Evolutionary conservation across 331 rosid genomes (phyloP).

Genomic region (Prunus yedoensis): DNA sequence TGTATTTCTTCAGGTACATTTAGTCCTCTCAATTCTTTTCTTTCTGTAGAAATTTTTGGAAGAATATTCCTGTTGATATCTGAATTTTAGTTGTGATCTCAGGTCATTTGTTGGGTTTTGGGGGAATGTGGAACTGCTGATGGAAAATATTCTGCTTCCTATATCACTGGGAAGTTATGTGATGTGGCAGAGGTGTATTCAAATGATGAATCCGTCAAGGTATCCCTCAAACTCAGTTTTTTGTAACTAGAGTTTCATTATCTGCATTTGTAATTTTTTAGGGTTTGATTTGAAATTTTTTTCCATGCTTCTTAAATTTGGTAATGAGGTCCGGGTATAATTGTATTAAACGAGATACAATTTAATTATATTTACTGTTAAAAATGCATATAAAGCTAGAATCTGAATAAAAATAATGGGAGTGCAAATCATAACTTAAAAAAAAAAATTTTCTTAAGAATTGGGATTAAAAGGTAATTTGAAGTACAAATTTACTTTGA

Average conservation of each 20-base stretch:
- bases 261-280: neutral
- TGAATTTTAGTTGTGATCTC: slow-evolving; percentile 34
- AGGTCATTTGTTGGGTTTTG: slow-evolving; percentile 94
- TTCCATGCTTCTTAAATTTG: too few species aligned
- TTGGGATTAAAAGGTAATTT: too few species aligned
- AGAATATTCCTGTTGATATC: slow-evolving; percentile 6
- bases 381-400: too few species aligned
- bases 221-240: slow-evolving; percentile 25
- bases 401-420: too few species aligned
- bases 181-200: slow-evolving; percentile 86
- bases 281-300: neutral
- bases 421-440: too few species aligned
- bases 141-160: slow-evolving; percentile 71
- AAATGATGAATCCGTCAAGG: slow-evolving; percentile 76
- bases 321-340: too few species aligned
- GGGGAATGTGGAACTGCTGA: slow-evolving; percentile 89
- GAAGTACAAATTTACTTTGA: too few species aligned
- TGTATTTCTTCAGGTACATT: slow-evolving; percentile 73
- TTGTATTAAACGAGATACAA: too few species aligned
- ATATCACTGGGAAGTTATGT: slow-evolving; percentile 74
- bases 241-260: neutral
- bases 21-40: slow-evolving; percentile 6
- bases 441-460: too few species aligned
- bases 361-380: too few species aligned
- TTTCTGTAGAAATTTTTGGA: neutral